Conservation (phyloP, 1,284 basidiomycete genomes). For the Marasmius tenuissimus region DNA sequence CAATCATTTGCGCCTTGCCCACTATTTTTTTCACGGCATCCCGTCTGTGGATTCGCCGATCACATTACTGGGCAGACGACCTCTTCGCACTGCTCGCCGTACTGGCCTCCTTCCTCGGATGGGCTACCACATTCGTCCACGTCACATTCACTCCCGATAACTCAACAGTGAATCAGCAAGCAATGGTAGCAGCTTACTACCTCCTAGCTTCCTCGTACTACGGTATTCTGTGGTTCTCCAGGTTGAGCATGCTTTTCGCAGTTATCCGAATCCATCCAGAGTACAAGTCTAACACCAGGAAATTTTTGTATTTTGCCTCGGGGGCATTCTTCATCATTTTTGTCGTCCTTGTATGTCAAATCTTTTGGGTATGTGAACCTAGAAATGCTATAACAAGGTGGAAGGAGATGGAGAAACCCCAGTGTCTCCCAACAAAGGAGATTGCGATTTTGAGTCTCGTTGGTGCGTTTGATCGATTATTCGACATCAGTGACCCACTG, state of each 20-base stretch:
- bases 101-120: neutral
- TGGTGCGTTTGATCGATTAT: neutral
- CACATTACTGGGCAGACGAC: neutral
- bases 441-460: neutral
- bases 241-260: neutral
- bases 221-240: neutral
- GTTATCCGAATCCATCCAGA: neutral
- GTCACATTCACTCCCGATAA: neutral
- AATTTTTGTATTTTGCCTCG: neutral
- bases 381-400: neutral
- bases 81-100: neutral
- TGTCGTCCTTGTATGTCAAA: neutral
- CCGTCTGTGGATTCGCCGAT: neutral
- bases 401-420: neutral
- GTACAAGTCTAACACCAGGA: neutral
- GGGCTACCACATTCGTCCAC: neutral
- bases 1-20: neutral
- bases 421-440: neutral
- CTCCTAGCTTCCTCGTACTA: neutral
- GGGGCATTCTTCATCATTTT: neutral
- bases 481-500: too few species aligned
- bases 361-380: neutral
- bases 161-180: neutral
- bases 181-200: neutral
- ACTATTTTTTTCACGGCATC: neutral